These are phyloP conservation scores for Tuber brumale DNA, from an alignment of 495 filamentous ascomycete species.

Conservation along the genomic window DNA sequence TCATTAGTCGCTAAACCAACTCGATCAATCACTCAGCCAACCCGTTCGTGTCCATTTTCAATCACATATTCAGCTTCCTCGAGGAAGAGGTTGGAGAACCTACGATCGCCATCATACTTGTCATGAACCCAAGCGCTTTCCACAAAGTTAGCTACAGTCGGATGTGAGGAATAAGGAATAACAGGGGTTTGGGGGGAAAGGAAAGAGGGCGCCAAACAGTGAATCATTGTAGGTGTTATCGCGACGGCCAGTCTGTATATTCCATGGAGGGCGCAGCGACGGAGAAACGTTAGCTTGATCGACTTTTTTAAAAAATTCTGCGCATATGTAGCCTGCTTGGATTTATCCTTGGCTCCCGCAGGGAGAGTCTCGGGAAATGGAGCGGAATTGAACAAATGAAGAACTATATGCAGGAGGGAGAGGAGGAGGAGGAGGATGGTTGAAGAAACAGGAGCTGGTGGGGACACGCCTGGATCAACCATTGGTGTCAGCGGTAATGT, in stretches of 20 bases:
- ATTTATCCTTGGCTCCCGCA: slow-evolving; percentile 13
- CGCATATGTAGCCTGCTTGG: slow-evolving; percentile 1
- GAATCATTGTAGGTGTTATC: slow-evolving; percentile 34
- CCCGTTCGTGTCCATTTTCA: slow-evolving; percentile 49
- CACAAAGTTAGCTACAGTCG: slow-evolving; percentile 20
- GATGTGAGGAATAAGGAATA: not conserved
- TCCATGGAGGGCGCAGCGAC: slow-evolving; percentile 24
- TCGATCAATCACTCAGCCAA: slow-evolving; percentile 46
- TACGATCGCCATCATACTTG: slow-evolving; percentile 40
- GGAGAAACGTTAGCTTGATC: slow-evolving; percentile 30
- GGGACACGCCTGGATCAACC: slow-evolving; percentile 38
- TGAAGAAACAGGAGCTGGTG: slow-evolving; percentile 38
- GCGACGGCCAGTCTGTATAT: slow-evolving; percentile 31
- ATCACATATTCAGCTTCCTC: slow-evolving; percentile 32
- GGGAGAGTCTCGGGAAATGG: slow-evolving; percentile 21
- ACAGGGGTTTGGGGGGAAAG: not conserved
- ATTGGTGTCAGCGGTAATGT: slow-evolving; percentile 24
- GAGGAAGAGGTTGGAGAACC: slow-evolving; percentile 34
- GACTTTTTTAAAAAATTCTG: slow-evolving; percentile 19
- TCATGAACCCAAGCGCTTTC: slow-evolving; percentile 41
- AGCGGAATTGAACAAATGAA: slow-evolving; percentile 20
- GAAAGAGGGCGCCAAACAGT: slow-evolving; percentile 22
- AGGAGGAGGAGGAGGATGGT: slow-evolving; percentile 26
- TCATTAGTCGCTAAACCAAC: not conserved
- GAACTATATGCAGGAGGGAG: slow-evolving; percentile 25